Percentiles rank a stretch among this genome's conserved stretches.
These are phyloP conservation scores for Penicillium paxilli DNA, from an alignment of 495 filamentous ascomycete species.

Conservation along the genomic window DNA sequence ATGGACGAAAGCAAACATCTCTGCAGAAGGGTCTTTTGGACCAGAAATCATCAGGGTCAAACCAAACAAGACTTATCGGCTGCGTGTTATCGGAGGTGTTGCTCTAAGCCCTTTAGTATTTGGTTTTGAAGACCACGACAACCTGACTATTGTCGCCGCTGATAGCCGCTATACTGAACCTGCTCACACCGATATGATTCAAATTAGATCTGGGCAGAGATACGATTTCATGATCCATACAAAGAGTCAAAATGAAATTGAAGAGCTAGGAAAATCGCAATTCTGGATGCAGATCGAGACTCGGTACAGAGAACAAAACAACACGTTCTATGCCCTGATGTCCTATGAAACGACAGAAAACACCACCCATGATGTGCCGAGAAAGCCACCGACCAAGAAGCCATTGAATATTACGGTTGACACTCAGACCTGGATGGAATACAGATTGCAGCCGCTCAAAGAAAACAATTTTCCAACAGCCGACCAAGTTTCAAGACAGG, in stretches of 20 bases:
- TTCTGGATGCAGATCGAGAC: neutral
- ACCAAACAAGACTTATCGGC: neutral
- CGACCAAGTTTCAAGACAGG: neutral
- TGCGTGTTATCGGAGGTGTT: neutral
- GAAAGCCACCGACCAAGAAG: too few species aligned
- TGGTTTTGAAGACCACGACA: neutral
- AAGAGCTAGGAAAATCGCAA: neutral
- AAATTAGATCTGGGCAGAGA: conserved; percentile 1
- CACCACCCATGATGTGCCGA: neutral
- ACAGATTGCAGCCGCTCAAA: neutral
- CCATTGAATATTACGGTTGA: neutral
- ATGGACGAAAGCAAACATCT: neutral
- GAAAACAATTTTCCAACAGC: neutral
- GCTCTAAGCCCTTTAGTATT: neutral
- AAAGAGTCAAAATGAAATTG: neutral
- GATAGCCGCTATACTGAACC: neutral
- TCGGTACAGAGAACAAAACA: neutral
- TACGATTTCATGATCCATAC: neutral
- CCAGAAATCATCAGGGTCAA: neutral
- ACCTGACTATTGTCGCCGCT: neutral
- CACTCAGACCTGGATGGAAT: neutral
- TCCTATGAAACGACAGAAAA: too few species aligned
- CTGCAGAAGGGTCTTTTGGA: neutral
- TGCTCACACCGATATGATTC: neutral
- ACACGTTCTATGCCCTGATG: neutral